Conservation (phyloP, 1,284 basidiomycete species). For the Ceratobasidium sp. region DNA sequence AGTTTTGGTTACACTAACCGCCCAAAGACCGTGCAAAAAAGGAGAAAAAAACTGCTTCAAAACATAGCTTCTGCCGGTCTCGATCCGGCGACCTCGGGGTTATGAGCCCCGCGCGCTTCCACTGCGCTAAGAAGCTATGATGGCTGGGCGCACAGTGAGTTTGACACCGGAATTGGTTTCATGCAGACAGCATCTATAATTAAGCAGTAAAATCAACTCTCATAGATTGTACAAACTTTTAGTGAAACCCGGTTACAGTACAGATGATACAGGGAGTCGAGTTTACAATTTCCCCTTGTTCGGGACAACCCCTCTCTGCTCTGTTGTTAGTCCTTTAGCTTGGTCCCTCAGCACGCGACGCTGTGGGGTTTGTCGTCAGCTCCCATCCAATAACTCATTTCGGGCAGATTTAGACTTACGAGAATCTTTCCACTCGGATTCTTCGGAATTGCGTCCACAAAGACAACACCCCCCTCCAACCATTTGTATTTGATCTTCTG, state of each 20-base stretch:
- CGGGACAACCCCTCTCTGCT: constrained; percentile 20
- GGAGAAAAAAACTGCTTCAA: no score
- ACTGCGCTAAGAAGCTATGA: constrained; percentile 35
- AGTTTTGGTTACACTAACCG: no score
- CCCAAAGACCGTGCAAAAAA: no score
- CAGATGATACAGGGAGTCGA: no score
- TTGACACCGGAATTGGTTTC: no score
- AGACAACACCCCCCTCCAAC: constrained; percentile 75
- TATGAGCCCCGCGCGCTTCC: constrained; percentile 38
- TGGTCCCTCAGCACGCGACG: constrained; percentile 32
- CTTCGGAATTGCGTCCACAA: constrained; percentile 78
- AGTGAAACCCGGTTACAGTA: no score
- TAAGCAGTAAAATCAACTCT: no score
- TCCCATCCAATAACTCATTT: background rate
- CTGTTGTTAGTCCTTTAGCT: constrained; percentile 20
- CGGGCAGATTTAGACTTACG: constrained; percentile 34
- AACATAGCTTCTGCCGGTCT: constrained; percentile 35
- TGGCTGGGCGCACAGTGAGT: no score
- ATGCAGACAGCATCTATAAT: no score
- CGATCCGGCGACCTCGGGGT: constrained; percentile 40
- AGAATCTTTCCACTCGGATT: constrained; percentile 63
- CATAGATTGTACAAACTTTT: no score
- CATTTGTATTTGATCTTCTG: constrained; percentile 79
- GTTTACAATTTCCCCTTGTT: no score
- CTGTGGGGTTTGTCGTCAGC: background rate